These are phyloP conservation scores for Zalerion maritima DNA, from an alignment of 495 filamentous ascomycete species.

Conservation along the genomic window DNA sequence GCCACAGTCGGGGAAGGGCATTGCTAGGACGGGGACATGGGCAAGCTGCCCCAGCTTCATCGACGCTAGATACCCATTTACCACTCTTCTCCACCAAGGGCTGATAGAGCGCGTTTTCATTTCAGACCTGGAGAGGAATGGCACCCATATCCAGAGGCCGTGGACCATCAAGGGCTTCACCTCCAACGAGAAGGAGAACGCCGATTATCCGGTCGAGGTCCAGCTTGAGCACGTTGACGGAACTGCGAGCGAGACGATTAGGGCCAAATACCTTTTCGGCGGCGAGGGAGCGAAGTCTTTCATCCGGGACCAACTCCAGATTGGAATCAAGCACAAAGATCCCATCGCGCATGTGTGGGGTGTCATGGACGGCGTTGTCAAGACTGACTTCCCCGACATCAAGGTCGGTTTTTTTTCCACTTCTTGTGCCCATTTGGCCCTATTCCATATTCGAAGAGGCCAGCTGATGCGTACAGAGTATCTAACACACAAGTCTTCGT, in stretches of 20 bases:
- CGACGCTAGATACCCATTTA: constrained; percentile 63
- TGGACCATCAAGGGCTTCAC: constrained; percentile 50
- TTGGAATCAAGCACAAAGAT: constrained; percentile 42
- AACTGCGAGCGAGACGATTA: constrained; percentile 38
- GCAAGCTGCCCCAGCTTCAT: constrained; percentile 59
- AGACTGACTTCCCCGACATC: constrained; percentile 66
- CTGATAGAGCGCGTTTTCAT: constrained; percentile 60
- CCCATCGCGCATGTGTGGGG: constrained; percentile 60
- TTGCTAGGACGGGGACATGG: constrained; percentile 55
- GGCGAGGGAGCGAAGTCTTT: constrained; percentile 47
- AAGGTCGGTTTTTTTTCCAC: too few relatives aligned
- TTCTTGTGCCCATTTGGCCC: too few relatives aligned
- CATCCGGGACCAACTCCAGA: constrained; percentile 47
- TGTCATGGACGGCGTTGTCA: constrained; percentile 61
- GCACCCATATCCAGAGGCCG: constrained; percentile 40
- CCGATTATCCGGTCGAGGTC: constrained; percentile 52
- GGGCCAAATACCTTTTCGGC: constrained; percentile 45
- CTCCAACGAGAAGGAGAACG: constrained; percentile 35
- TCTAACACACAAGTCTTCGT: constrained; percentile 1
- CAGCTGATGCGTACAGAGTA: constrained; percentile 5
- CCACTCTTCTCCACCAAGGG: constrained; percentile 61
- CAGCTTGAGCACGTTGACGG: constrained; percentile 62
- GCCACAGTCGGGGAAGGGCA: constrained; percentile 36
- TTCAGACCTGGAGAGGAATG: constrained; percentile 46
- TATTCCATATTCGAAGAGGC: background rate